These are phyloP conservation scores for Hypoxylon perforatum DNA, from an alignment of 495 filamentous ascomycete genomes.

Conservation along the genomic window DNA sequence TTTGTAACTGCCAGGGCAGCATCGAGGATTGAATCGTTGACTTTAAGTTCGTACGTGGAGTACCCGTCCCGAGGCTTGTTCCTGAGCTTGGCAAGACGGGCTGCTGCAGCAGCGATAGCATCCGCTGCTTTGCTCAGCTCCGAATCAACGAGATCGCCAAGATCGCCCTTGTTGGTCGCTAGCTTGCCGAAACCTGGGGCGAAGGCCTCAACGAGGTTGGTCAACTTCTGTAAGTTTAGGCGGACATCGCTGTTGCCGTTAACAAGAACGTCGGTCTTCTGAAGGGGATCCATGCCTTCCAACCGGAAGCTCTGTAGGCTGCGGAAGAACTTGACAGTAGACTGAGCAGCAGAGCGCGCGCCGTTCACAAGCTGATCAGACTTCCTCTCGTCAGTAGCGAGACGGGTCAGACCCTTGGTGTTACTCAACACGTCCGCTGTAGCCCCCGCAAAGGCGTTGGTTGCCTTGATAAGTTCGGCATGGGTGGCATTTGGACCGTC, in stretches of 20 bases:
- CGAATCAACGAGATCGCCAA: constrained; percentile 92
- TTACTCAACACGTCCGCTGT: constrained; percentile 95
- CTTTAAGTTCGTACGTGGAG: constrained; percentile 94
- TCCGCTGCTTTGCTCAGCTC: constrained; percentile 95
- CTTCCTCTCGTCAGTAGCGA: constrained; percentile 95
- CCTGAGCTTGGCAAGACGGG: constrained; percentile 86
- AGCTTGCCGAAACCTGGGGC: constrained; percentile 86
- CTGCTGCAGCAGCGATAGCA: constrained; percentile 91
- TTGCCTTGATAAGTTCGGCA: constrained; percentile 90
- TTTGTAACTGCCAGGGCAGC: constrained; percentile 96
- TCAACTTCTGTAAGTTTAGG: constrained; percentile 87
- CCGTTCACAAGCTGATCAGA: constrained; percentile 82
- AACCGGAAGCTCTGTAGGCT: constrained; percentile 92
- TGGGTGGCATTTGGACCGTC: constrained; percentile 95
- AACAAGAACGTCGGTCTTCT: constrained; percentile 95
- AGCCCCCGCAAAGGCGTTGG: constrained; percentile 88
- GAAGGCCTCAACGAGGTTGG: constrained; percentile 90
- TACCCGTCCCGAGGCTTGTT: constrained; percentile 94
- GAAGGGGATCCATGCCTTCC: constrained; percentile 83
- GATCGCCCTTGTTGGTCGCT: constrained; percentile 77
- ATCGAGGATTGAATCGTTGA: constrained; percentile 93
- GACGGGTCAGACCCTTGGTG: constrained; percentile 92
- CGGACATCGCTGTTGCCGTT: constrained; percentile 96
- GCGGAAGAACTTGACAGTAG: constrained; percentile 95
- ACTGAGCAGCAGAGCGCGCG: constrained; percentile 84